Evolutionary conservation across 768 basidiomycete species (phyloP), one percentile per base, ranked within the genome.

Genomic region (Pulveroboletus sp.): DNA sequence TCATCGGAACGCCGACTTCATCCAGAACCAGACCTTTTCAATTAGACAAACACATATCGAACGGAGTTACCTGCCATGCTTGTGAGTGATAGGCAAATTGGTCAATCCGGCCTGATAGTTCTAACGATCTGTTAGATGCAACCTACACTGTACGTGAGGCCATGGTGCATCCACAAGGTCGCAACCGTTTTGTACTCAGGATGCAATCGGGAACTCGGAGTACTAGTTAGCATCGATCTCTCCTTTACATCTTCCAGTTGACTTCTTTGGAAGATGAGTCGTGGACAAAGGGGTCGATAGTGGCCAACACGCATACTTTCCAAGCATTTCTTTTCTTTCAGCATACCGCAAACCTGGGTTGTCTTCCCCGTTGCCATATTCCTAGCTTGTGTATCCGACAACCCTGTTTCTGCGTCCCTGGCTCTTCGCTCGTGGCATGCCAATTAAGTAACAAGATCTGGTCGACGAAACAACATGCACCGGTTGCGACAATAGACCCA

Each of bases 161-260:
- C n/a, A n/a, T n/a, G n/a, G n/a, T n/a, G n/a, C n/a, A n/a, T n/a
- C n/a, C n/a, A n/a, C n/a, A n/a, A n/a, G n/a, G n/a, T n/a, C n/a
- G n/a, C n/a, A n/a, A n/a, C n/a, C n/a, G n/a, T n/a, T n/a, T n/a
- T n/a, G n/a, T n/a, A n/a, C n/a, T n/a, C n/a, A n/a, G n/a, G n/a
- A n/a, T n/a, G n/a, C n/a, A n/a, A n/a, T n/a, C n/a, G n/a, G n/a
- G n/a, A n/a, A n/a, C n/a, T n/a, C n/a, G n/a, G n/a, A n/a, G n/a
- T n/a, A n/a, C n/a, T n/a, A n/a, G n/a, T n/a, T n/a, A n/a, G n/a
- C n/a, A n/a, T n/a, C n/a, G n/a, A 54, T 20, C 9, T 23, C 68
- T 99, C 95, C 68, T 99, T 94, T 11, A 94, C 95, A 50, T 99
- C 95, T 66, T 99, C 95, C 70, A 98, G 95, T 50, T 93, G 89